Evolutionary conservation across 768 basidiomycete species (phyloP), one percentile per base, ranked within the genome.

Genomic region (Tulasnella sp.): DNA sequence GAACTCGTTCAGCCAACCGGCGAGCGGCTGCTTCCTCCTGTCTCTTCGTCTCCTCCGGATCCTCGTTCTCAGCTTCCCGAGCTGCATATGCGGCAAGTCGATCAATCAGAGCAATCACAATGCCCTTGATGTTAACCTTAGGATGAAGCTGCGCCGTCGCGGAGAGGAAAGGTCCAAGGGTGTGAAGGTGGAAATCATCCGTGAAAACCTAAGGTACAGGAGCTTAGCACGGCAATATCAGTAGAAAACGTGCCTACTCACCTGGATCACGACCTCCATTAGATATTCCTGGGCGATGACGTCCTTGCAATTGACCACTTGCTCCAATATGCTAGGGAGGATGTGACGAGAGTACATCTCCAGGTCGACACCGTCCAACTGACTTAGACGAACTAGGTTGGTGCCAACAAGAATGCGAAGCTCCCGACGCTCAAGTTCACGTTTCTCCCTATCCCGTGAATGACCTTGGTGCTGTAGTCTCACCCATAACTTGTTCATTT

Each of bases 401-500:
- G 97, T 99, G 34, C 98, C 97, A 81, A 99, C 98, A 42, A 99
- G 89, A 81, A 99, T 99, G 6, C 98, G 92, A 77, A 99, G 88
- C 83, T 99, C 98, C 81, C 93, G 92, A 42, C 98, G 93, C 85
- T 99, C 98, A 89, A 97, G 88, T 86, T 99, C 98, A 77, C 98
- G 94, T 86, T 98, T 98, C 85, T 99, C 98, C 77, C 97, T 92
- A 85, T 99, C 98, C 73, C 96, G 91, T 1, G 96, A 98, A 84
- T 99, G 97, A 0, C 97, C 98, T 84, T 97, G 95, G 84, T 99
- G 98, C 86, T 99, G 98, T 16, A 99, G 89, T 58, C 98, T 94
- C 3, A 99, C 97, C 98, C 98, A 99, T 34, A 99, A 92, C 85
- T 99, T 99, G 90, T 99, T 99, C 97, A 99, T 99, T 85, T 99